Evolutionary conservation across 2,329 filamentous ascomycete genomes (phyloP), one percentile per base, ranked within the genome.

Genomic region (Penicillium sp.): DNA sequence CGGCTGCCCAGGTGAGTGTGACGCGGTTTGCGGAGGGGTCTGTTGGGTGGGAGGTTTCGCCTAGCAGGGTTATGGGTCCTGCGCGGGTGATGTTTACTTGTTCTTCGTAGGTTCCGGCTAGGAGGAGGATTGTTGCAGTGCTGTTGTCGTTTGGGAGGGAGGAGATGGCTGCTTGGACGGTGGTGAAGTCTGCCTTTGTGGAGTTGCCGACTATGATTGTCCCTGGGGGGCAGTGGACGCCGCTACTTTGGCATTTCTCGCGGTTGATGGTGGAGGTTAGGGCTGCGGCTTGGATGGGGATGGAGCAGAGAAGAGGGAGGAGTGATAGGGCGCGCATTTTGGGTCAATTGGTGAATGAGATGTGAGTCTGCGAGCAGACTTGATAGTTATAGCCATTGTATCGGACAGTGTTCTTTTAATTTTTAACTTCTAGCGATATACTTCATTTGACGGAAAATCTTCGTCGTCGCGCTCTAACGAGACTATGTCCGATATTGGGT

Each of bases 81-180:
- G 75, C 69, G 1, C 86, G 83, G 3, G 86, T 88, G 55, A 88
- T 77, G 59, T 89, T 89, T 56, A 89, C 71, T 69, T 87, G 84
- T 64, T 88, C 86, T 1, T 75, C 81, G 63, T 88, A 88, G 55
- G 77, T 79, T 0, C 86, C 86, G 0, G 84, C 77, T 0, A 81
- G 79, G 42, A 88, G 80, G 11, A 88, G 77, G 60, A 89, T 87
- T 16, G 79, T 78, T 52, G 81, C 75, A 0, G 79, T 66, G 5
- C 71, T 71, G 14, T 74, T 76, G 61, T 81, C 71, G 45, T 77
- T 68, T 0, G 77, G 77, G 3, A 82, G 66, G 39, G 77, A 77
- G 10, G 75, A 64, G 29, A 83, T 73, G 18, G 80, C 80, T 2
- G 73, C 74, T 66, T 82, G 80, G 29, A 82, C 71, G 11, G 71